Conservation (phyloP, 352 stramenopile species). For the Globisporangium mamillatum region DNA sequence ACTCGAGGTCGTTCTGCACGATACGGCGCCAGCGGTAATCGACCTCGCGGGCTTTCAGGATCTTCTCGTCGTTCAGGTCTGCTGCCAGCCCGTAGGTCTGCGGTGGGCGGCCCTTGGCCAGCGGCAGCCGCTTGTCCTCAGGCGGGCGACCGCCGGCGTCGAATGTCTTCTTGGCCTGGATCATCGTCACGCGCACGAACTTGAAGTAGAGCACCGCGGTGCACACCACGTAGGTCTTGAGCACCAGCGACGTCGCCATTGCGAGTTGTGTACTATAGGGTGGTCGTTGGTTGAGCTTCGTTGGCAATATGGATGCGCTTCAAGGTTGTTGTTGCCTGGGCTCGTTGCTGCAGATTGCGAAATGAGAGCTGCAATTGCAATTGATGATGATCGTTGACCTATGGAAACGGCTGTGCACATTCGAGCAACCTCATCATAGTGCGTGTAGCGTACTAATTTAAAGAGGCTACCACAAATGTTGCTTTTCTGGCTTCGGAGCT, state of each 20-base stretch:
- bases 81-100: slow-evolving; percentile 30
- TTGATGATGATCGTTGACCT: neutral
- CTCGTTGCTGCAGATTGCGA: neutral
- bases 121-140: slow-evolving; percentile 42
- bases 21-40: slow-evolving; percentile 43
- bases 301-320: neutral
- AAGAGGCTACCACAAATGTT: too few relatives aligned
- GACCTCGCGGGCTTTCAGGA: slow-evolving; percentile 19
- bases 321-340: neutral
- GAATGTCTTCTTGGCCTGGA: slow-evolving; percentile 62
- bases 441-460: too few relatives aligned
- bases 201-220: slow-evolving; percentile 67
- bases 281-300: neutral
- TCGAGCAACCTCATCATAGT: neutral
- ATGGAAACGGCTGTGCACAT: neutral
- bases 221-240: slow-evolving; percentile 63
- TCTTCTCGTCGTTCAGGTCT: slow-evolving; percentile 23
- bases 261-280: neutral
- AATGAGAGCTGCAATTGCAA: neutral
- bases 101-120: slow-evolving; percentile 35
- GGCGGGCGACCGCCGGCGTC: slow-evolving; percentile 40
- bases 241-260: neutral
- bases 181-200: slow-evolving; percentile 50
- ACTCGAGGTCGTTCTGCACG: slow-evolving; percentile 46
- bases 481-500: too few relatives aligned